Conservation (phyloP, 805 yeast genomes). For the Barnettozyma siamensis region DNA sequence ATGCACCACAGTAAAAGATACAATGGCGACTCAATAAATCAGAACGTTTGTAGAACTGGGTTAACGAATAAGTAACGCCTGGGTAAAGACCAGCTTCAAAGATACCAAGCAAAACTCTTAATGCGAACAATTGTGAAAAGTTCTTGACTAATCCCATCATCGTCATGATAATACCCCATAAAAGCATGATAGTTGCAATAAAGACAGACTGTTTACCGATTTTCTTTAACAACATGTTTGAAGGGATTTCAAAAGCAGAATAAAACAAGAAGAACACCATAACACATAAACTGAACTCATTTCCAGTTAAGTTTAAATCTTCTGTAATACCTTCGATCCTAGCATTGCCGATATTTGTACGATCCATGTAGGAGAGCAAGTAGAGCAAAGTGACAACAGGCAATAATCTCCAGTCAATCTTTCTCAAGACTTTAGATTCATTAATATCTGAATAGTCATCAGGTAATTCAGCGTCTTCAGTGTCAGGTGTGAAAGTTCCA, state of each 20-base stretch:
- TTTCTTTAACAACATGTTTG: conserved; percentile 21
- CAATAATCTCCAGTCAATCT: conserved; percentile 34
- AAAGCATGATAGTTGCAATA: conserved; percentile 40
- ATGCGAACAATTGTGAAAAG: conserved; percentile 19
- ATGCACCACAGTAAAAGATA: conserved; percentile 33
- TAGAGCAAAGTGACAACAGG: conserved; percentile 37
- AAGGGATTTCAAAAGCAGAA: conserved; percentile 29
- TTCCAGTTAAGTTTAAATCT: conserved; percentile 30
- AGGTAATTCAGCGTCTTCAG: not conserved
- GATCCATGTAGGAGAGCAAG: conserved; percentile 41
- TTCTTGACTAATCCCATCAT: conserved; percentile 41
- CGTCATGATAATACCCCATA: conserved; percentile 36
- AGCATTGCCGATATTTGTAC: conserved; percentile 53
- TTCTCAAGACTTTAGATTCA: conserved; percentile 28
- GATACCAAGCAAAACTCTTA: conserved; percentile 41
- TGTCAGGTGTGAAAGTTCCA: conserved; percentile 13
- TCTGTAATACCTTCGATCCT: conserved; percentile 41
- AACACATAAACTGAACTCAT: conserved; percentile 35
- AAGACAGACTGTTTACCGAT: conserved; percentile 37
- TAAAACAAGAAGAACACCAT: conserved; percentile 41
- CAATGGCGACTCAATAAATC: conserved; percentile 35
- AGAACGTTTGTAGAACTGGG: conserved; percentile 33
- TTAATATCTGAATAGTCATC: conserved; percentile 11
- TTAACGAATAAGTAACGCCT: conserved; percentile 32
- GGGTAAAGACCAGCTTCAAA: conserved; percentile 39